Base-by-base conservation (phyloP, 495 filamentous ascomycete species). In the Hyaloscypha variabilis region DNA sequence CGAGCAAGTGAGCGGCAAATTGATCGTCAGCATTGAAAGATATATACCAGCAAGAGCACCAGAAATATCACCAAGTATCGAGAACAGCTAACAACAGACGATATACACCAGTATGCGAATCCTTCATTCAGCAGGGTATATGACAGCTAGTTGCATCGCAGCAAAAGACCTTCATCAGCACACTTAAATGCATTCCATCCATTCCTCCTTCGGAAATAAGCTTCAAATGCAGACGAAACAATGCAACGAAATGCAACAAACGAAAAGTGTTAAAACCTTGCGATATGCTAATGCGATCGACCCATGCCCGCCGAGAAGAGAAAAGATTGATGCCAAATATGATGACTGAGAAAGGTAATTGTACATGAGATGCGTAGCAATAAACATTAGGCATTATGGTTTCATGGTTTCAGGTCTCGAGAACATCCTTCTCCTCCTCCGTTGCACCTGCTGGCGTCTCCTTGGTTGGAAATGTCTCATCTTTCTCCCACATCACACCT, bases 401-500 rank as follows among this genome's bases (percentile, higher is more conserved):
- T 63, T 71, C 62, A 63, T 4, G 23, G 36, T 6, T 63, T 71
- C 62, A 81, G 3, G 68, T 78, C 54, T 81, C 69, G 34, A 80
- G 71, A 11, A 76, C 72, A 67, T 81, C 79, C 55, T 53, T 65
- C 53, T 81, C 79, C 54, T 81, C 79, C 66, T 80, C 79, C 2
- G 75, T 72, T 51, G 77, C 73, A 55, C 62, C 67, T 28, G 73
- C 72, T 1, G 79, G 74, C n/a, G 76, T 76, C 66, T 64, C 76
- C 71, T 60, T 60, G 59, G 24, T 58, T 65, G 57, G 72, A 70
- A 53, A 76, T 23, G 36, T 73, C 64, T 84, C 82, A 56, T 77
- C 80, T 65, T 82, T 83, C 70, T 83, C 81, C 60, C 78, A 82
- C 26, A 72, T 50, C 11, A 68, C 61, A 1, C 79, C 78, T 21